Base-by-base conservation (phyloP, 371 early-diverging fungal species). In the Choanephora cucurbitarum region DNA sequence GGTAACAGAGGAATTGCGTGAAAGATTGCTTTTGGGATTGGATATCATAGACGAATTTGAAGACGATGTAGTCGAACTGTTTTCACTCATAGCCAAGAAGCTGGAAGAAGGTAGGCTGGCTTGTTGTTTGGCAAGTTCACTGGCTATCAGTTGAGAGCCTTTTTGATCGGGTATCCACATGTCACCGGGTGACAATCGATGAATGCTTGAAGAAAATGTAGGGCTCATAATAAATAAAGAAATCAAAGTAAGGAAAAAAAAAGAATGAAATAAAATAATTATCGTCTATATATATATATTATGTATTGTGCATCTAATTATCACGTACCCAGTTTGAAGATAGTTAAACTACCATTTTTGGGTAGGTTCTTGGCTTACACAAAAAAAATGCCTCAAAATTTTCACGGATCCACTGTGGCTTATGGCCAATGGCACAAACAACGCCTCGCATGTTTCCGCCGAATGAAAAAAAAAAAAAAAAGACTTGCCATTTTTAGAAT, bases 361-460 rank as follows among this genome's bases (percentile, higher is more conserved):
- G 33, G 44, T 9, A 3, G 23, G 18, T 42, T 57, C 50, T 50
- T 22, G 44, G 55, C 54, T 41, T 23, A 42, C 54, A 60, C 60
- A 60, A 58, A 19, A 52, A 56, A 48, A 62, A 62, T 62, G 57
- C 63, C 63, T 62, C 63, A 62, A 49, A 52, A 52, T 24, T 21
- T 19, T 40, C 17, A 49, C 28, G 41, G 39, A 41, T 32, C 42
- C 14, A 22, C 47, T 41, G 63, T 62, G 63, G 63, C 63, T 62
- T 62, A 53, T 62, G 32, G 34, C 63, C 63, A 62, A 62, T 62
- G 43, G 63, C 63, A 62, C 57, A 62, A 62, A 62, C 39, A 21
- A 48, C 63, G 47, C 62, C 57, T 23, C 21, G 18, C 44, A 45
- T 39, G 55, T 45, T 39, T 55, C 55, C 55, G 55, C 44, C 33